Percentiles rank a stretch among this genome's conserved stretches.
Evolutionary conservation across 805 yeast species (phyloP).

Genomic region (Grigorovia yakushimaensis): DNA sequence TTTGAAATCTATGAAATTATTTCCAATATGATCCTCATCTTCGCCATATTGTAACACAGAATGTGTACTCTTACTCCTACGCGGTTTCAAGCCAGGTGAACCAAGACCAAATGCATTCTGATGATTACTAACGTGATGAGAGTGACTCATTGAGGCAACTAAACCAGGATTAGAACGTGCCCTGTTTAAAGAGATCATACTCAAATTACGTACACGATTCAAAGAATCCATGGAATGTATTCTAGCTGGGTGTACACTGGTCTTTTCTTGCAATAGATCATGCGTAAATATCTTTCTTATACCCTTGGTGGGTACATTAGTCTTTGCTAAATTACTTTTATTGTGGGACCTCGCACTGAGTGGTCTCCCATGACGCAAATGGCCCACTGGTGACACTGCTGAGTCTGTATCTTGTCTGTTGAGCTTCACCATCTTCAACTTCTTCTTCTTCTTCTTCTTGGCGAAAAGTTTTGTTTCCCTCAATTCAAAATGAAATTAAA

Average conservation of each 20-base stretch:
- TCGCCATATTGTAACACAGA: slow-evolving; percentile 21
- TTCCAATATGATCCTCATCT: slow-evolving; percentile 14
- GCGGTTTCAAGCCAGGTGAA: slow-evolving; percentile 20
- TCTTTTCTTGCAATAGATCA: slow-evolving; percentile 14
- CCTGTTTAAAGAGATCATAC: slow-evolving; percentile 27
- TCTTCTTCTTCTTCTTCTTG: slow-evolving; percentile 10
- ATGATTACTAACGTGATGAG: slow-evolving; percentile 1
- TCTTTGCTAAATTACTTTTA: slow-evolving; percentile 13
- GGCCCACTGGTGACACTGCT: background rate
- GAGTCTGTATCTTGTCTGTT: background rate
- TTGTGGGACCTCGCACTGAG: background rate
- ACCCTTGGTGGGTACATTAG: slow-evolving; percentile 26
- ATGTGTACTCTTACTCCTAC: slow-evolving; percentile 22
- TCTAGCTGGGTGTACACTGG: slow-evolving; percentile 6
- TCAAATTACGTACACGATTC: slow-evolving; percentile 19
- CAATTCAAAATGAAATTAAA: background rate
- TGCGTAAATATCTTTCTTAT: slow-evolving; percentile 20
- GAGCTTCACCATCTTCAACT: background rate
- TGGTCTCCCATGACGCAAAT: background rate
- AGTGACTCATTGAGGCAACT: background rate
- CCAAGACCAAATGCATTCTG: slow-evolving; percentile 7
- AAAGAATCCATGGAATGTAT: slow-evolving; percentile 24
- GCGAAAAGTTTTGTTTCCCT: too few relatives aligned
- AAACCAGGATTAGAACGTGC: slow-evolving; percentile 15
- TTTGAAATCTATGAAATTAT: slow-evolving; percentile 11